Base-by-base conservation (phyloP, 2,329 filamentous ascomycete genomes). In the Drechslerella coelobrocha region DNA sequence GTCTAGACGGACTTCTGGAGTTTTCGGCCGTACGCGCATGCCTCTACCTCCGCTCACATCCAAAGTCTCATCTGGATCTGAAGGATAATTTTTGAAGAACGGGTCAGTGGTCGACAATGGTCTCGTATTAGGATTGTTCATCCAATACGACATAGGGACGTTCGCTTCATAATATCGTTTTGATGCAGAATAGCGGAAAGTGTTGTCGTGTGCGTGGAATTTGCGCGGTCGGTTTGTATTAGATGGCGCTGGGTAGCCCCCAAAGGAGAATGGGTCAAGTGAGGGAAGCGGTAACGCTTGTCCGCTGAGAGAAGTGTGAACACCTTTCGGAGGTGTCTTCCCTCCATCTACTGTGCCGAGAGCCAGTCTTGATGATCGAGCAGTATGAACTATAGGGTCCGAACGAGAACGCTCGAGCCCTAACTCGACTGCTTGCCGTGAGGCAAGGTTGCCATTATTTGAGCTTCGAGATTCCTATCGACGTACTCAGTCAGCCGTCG, bases 71-170 rank as follows among this genome's bases (percentile, higher is more conserved):
- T 59, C 27, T 8, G 65, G 65, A 41, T 69, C 57, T 1, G 57
- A 57, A 1, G 65, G 51, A 23, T 57, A 69, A 9, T 26, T 52
- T 9, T 51, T 56, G 29, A 69, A 69, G 17, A 27, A 61, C 19
- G 57, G 65, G 17, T 69, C 65, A 0, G 52, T 62, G 0, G 65
- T 69, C 14, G 57, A 62, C 2, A 69, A 12, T 0, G 65, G 52
- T 34, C 50, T 57, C 4, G 65, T 69, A 23, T 69, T 69, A 1
- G 65, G 65, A 17, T 69, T 69, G n/a, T 69, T 57, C 57, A 51
- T 69, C 34, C 53, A 62, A 17, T 69, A 62, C 1, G 65, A 51
- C 17, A 47, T 56, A 0, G 65, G 65, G 4, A 69, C 47, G 21
- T 19, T 56, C 0, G 65, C 65, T 27, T 69, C 65, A 27, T 52